Evolutionary conservation across 176 grass and related monocot genomes (phyloP), one percentile per base, ranked within the genome.

Genomic region (Chloris gayana): DNA sequence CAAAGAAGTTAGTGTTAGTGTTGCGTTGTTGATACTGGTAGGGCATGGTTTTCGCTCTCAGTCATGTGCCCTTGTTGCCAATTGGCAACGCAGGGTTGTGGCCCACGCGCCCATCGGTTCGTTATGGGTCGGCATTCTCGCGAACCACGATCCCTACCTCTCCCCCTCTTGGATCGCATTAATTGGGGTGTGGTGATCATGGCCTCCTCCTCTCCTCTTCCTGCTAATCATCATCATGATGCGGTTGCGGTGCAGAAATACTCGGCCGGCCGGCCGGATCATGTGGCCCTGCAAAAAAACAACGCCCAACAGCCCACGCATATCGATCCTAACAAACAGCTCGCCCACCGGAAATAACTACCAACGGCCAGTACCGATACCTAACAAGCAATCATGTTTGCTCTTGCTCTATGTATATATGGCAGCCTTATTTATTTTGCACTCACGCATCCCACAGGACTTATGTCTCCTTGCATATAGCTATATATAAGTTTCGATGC

Each of bases 281-380:
- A 66, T 37, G 64, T 66, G 64, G 33, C 33, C 64, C 64, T 66
- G 21, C 7, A 37, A 4, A 17, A 66, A 31, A 64, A 32, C 0
- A 64, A 29, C 24, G 37, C 24, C 10, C 67, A 70, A n/a, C 50
- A n/a, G 25, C 33, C 66, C 62, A 76, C 45, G 41, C 26, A 53
- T n/a, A n/a, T n/a, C n/a, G n/a, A n/a, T 54, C 37, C 64, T 59
- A 21, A 49, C 26, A 0, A 64, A 64, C 62, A 4, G 62, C 26
- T 77, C 0, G 38, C 82, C 67, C 44, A 74, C 76, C 49, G 24
- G 77, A 86, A 80, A 85, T 74, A 74, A 80, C 76, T 86, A 80
- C 84, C 84, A 86, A 80, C 77, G 76, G 69, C 76, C 84, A 59
- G 26, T 58, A 67, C 59, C 76, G 2, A 18, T 18, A 18, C 47